A percentile compares a stretch with the other conserved stretches of the same genome.
phyloP scores from a whole-genome alignment of 306 rosid genomes.

The Lathyrus tuberosus region DNA sequence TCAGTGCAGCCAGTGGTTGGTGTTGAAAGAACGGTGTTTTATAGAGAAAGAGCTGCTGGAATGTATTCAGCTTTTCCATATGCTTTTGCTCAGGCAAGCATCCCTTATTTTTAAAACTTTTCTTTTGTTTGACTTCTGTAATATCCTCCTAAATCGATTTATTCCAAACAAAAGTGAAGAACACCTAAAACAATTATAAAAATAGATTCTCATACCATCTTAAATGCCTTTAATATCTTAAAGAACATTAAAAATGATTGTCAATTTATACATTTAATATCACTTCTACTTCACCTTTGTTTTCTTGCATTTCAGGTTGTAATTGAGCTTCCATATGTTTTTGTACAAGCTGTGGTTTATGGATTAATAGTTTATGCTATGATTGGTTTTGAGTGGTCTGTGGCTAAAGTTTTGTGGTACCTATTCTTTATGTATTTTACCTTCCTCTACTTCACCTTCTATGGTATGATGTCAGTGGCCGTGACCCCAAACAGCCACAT shows the following conservation, averaged over 20 bases:
- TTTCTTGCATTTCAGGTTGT: constrained; percentile 44
- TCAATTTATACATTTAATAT: no score
- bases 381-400: constrained; percentile 63
- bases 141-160: no score
- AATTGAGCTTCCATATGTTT: constrained; percentile 61
- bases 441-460: constrained; percentile 61
- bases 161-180: no score
- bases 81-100: constrained; percentile 64
- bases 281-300: not conserved
- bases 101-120: not conserved
- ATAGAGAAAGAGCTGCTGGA: constrained; percentile 65
- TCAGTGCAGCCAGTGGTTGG: constrained; percentile 55
- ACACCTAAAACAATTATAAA: not conserved
- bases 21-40: constrained; percentile 58
- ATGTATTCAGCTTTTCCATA: constrained; percentile 67
- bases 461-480: constrained; percentile 64
- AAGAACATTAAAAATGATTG: no score
- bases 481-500: constrained; percentile 62
- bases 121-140: no score
- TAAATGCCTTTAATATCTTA: not conserved
- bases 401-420: constrained; percentile 52
- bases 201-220: not conserved
- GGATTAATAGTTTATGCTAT: constrained; percentile 57
- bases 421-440: constrained; percentile 57
- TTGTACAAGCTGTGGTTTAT: constrained; percentile 53